Conservation (phyloP, 306 rosid genomes). For the Cotoneaster glaucophyllus region DNA sequence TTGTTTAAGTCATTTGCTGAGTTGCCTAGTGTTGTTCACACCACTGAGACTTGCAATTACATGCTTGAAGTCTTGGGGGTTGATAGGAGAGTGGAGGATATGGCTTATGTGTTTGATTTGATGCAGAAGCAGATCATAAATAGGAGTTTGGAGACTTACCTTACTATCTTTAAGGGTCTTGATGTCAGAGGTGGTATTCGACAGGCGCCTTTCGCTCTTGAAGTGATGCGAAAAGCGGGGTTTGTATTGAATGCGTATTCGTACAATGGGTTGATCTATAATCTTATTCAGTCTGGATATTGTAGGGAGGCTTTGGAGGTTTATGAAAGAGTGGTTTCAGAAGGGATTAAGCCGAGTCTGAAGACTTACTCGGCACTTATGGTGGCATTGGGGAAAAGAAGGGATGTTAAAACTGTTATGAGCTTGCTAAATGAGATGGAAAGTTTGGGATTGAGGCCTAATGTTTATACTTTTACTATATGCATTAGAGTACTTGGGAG, state of each 20-base stretch:
- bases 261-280: slow-evolving; percentile 78
- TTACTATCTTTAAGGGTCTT: slow-evolving; percentile 61
- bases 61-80: slow-evolving; percentile 70
- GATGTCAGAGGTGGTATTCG: slow-evolving; percentile 74
- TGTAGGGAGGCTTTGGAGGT: slow-evolving; percentile 68
- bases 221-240: slow-evolving; percentile 59
- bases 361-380: slow-evolving; percentile 89
- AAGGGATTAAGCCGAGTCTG: slow-evolving; percentile 80
- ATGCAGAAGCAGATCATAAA: slow-evolving; percentile 74
- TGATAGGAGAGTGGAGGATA: slow-evolving; percentile 54
- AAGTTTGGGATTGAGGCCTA: slow-evolving; percentile 75
- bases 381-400: slow-evolving; percentile 84
- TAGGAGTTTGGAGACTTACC: slow-evolving; percentile 57
- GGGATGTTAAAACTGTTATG: slow-evolving; percentile 70
- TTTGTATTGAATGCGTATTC: slow-evolving; percentile 83
- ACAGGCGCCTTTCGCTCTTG: slow-evolving; percentile 50
- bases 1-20: slow-evolving; percentile 59
- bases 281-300: slow-evolving; percentile 62
- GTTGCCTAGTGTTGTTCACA: slow-evolving; percentile 57
- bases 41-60: slow-evolving; percentile 77
- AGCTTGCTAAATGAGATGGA: slow-evolving; percentile 72
- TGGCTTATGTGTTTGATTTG: slow-evolving; percentile 64
- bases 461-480: slow-evolving; percentile 81
- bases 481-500: slow-evolving; percentile 89
- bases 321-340: slow-evolving; percentile 58